Evolutionary conservation across 2,329 filamentous ascomycete genomes (phyloP).

Genomic region (Apiospora rasikravindrae): DNA sequence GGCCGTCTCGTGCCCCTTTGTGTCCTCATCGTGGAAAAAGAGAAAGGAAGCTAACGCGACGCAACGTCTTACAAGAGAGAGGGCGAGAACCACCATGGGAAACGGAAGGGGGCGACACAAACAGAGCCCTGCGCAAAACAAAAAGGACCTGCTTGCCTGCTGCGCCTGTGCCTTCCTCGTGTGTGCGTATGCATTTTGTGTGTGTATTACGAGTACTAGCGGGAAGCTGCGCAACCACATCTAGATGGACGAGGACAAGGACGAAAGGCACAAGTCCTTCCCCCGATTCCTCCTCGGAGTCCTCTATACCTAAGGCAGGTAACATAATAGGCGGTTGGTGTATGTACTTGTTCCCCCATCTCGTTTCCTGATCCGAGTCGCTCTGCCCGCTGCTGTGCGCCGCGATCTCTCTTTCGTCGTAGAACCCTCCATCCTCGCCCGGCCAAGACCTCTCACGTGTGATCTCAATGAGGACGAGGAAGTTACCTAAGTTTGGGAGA

Average conservation of each 20-base stretch:
- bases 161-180: background rate
- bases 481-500: background rate
- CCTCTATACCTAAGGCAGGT: background rate
- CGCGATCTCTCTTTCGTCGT: background rate
- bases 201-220: slow-evolving; percentile 6
- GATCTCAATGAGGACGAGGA: background rate
- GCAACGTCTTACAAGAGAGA: slow-evolving; percentile 5
- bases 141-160: background rate
- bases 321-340: too few species aligned
- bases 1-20: background rate
- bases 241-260: background rate
- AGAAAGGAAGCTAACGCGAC: background rate
- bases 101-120: background rate
- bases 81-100: background rate
- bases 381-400: slow-evolving; percentile 1
- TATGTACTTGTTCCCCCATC: background rate
- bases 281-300: background rate
- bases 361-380: slow-evolving; percentile 15
- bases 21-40: background rate
- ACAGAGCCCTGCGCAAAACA: background rate
- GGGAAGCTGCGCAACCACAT: slow-evolving; percentile 9
- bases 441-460: background rate
- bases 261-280: too few species aligned
- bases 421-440: background rate
- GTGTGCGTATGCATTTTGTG: background rate